phyloP scores from a whole-genome alignment of 305 asterid species.

The Andrographis paniculata region DNA sequence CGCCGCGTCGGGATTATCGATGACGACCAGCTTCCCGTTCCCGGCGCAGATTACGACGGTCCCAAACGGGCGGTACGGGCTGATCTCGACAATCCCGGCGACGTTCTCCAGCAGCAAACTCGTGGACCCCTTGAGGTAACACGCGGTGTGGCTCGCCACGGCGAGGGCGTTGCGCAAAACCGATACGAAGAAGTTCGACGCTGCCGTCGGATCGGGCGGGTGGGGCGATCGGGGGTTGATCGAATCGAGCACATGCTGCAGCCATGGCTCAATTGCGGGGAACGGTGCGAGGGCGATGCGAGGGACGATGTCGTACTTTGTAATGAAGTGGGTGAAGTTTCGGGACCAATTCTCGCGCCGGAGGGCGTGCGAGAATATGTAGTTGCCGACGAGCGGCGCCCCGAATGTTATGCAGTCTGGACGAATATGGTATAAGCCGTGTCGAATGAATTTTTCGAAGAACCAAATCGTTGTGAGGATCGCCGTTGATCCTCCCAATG shows the following conservation, averaged over 20 bases:
- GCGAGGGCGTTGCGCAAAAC: slow-evolving; percentile 53
- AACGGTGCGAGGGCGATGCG: slow-evolving; percentile 62
- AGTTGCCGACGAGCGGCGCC: slow-evolving; percentile 52
- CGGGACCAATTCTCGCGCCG: slow-evolving; percentile 65
- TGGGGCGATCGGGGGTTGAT: slow-evolving; percentile 36
- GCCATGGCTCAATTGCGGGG: slow-evolving; percentile 36
- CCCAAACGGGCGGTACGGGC: slow-evolving; percentile 83
- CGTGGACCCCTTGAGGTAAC: slow-evolving; percentile 72
- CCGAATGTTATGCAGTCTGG: slow-evolving; percentile 77
- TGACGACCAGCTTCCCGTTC: slow-evolving; percentile 47
- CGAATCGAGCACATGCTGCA: slow-evolving; percentile 37
- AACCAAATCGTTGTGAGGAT: slow-evolving; percentile 67
- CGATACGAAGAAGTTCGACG: slow-evolving; percentile 32
- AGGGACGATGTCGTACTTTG: slow-evolving; percentile 61
- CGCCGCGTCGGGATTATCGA: slow-evolving; percentile 70
- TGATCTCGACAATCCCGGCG: slow-evolving; percentile 56
- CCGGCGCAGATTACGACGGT: slow-evolving; percentile 47
- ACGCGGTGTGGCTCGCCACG: slow-evolving; percentile 63
- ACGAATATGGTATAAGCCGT: slow-evolving; percentile 15
- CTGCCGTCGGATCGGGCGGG: slow-evolving; percentile 21
- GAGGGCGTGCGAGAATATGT: slow-evolving; percentile 63
- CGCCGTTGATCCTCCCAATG: slow-evolving; percentile 70
- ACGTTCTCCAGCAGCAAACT: slow-evolving; percentile 64
- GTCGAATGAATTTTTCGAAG: slow-evolving; percentile 51
- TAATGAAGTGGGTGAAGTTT: slow-evolving; percentile 54